phyloP scores from a whole-genome alignment of 1,139 yeast genomes.

The Hemisphaericaspora xylofermentans region DNA sequence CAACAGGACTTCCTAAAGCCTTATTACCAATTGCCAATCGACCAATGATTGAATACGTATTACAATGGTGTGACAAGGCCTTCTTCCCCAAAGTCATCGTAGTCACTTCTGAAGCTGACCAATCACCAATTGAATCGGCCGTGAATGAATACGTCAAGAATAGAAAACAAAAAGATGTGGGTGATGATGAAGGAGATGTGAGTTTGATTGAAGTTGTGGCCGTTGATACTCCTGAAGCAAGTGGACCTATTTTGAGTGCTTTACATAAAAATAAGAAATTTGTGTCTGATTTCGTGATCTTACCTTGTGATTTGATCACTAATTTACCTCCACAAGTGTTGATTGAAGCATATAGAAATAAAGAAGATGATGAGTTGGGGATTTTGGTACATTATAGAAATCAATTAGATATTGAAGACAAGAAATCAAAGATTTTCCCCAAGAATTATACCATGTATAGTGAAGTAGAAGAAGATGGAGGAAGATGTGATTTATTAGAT shows the following conservation, averaged over 20 bases:
- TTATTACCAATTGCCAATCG: constrained; percentile 84
- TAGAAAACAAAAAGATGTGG: constrained; percentile 6
- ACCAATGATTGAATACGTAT: constrained; percentile 85
- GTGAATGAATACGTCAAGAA: constrained; percentile 45
- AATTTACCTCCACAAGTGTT: constrained; percentile 88
- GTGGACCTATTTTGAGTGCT: constrained; percentile 62
- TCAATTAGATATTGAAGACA: constrained; percentile 71
- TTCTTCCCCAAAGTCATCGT: constrained; percentile 59
- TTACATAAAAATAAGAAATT: constrained; percentile 35
- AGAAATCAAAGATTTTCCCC: constrained; percentile 56
- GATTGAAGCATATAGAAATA: constrained; percentile 78
- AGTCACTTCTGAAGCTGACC: constrained; percentile 30
- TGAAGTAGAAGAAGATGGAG: constrained; percentile 45
- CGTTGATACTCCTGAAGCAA: constrained; percentile 46
- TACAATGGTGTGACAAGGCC: constrained; percentile 92
- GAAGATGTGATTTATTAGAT: constrained; percentile 62
- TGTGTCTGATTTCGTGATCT: constrained; percentile 57
- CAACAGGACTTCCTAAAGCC: constrained; percentile 75
- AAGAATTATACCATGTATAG: constrained; percentile 48
- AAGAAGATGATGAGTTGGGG: constrained; percentile 64
- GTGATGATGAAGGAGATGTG: constrained; percentile 7
- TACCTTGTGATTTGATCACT: constrained; percentile 93
- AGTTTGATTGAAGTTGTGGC: constrained; percentile 46
- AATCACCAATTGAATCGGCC: constrained; percentile 31
- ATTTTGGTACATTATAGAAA: constrained; percentile 73